Conservation (phyloP, 1,139 yeast species). For the Hansenula sp. region DNA sequence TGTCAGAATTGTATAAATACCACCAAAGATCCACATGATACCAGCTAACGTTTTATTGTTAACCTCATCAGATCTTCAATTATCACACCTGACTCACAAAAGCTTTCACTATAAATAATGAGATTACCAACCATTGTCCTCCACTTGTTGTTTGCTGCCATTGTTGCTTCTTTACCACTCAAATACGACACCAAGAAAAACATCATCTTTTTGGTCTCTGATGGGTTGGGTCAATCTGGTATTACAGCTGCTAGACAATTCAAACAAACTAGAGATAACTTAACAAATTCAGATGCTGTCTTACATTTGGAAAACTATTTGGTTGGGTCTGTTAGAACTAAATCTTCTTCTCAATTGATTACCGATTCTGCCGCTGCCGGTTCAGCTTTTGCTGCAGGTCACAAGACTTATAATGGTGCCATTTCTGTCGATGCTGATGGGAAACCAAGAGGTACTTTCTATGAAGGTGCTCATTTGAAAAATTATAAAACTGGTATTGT, state of each 20-base stretch:
- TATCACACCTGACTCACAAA: too few relatives aligned
- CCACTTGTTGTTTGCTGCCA: constrained; percentile 15
- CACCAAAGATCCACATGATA: not conserved
- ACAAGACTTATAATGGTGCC: constrained; percentile 23
- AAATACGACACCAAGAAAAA: constrained; percentile 22
- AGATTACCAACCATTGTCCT: constrained; percentile 19
- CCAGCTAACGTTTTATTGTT: too few relatives aligned
- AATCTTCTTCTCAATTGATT: constrained; percentile 18
- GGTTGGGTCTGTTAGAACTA: constrained; percentile 22
- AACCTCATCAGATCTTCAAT: not conserved
- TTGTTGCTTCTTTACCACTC: constrained; percentile 18
- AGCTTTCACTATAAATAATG: too few relatives aligned
- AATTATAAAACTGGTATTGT: constrained; percentile 23
- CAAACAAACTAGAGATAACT: constrained; percentile 13
- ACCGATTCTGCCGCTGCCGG: constrained; percentile 26
- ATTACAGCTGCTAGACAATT: constrained; percentile 21
- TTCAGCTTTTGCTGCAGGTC: constrained; percentile 19
- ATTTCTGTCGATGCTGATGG: constrained; percentile 21
- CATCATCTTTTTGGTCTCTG: constrained; percentile 22
- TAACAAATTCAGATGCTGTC: constrained; percentile 15
- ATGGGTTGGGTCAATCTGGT: constrained; percentile 21
- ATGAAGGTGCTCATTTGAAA: constrained; percentile 22
- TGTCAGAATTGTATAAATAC: not conserved
- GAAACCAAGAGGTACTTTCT: constrained; percentile 22
- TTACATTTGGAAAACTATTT: constrained; percentile 20